Percentiles rank a stretch among this genome's conserved stretches.
These are phyloP conservation scores for Geosmithia morbida DNA, from an alignment of 2,329 filamentous ascomycete species.

Conservation along the genomic window DNA sequence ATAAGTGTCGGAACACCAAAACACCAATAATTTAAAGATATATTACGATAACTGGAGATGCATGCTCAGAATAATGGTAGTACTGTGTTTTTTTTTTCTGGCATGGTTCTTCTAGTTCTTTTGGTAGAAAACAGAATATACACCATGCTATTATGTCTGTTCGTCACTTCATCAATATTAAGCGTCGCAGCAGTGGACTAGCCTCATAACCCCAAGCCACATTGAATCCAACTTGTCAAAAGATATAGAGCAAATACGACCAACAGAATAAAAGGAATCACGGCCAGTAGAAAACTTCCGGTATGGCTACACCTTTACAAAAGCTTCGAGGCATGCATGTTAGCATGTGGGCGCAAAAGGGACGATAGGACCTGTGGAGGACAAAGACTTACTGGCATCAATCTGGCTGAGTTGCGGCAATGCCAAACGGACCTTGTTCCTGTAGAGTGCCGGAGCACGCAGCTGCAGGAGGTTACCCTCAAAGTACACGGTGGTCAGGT, in stretches of 20 bases:
- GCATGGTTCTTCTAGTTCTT: no score
- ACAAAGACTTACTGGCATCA: constrained; percentile 71
- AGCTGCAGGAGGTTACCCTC: constrained; percentile 87
- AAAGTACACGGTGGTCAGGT: constrained; percentile 84
- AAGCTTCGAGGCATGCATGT: not conserved
- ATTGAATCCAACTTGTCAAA: not conserved
- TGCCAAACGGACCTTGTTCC: constrained; percentile 83
- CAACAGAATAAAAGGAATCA: not conserved
- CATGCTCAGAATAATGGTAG: no score
- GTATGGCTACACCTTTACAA: constrained; percentile 2
- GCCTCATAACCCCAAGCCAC: not conserved
- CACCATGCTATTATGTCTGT: not conserved
- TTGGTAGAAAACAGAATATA: not conserved
- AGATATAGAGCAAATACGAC: not conserved
- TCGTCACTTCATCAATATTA: not conserved
- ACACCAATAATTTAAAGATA: not conserved
- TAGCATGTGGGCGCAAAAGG: not conserved
- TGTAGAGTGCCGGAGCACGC: constrained; percentile 66
- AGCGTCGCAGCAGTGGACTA: no score
- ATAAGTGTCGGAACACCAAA: not conserved
- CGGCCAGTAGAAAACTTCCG: not conserved
- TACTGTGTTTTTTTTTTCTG: no score
- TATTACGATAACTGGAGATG: no score
- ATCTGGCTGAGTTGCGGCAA: constrained; percentile 85
- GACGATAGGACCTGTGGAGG: not conserved